Evolutionary conservation across 768 basidiomycete species (phyloP), one percentile per base, ranked within the genome.

Genomic region (Mycena maculata): DNA sequence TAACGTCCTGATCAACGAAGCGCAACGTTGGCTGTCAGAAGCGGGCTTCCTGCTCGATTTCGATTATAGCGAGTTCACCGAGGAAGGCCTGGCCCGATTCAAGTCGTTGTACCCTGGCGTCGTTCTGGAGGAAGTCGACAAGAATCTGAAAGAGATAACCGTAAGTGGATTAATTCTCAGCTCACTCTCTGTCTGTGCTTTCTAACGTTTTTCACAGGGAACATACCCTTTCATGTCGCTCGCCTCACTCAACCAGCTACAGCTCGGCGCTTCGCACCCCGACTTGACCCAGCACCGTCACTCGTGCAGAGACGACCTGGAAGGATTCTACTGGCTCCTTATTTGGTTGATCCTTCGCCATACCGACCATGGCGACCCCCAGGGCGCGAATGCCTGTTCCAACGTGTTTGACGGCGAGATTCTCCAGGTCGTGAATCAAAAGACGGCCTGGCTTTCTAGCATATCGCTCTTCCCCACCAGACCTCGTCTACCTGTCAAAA

Each of bases 271-370:
- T 1, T 1, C 25, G 4, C 27, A 25, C 22, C 4, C 2, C 33
- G 33, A 13, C 6, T 13, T 7, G 33, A 13, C 13, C 33, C 8
- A 6, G 33, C 33, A 36, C 33, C 33, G 13, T 28, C 61, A 53
- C 20, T 28, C 44, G 23, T 49, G 47, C 45, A 49, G 36, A 16
- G 42, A 67, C 53, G 66, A 67, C 39, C 36, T 67, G 15, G 60
- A 67, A 47, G 54, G 52, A 4, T 61, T 67, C 38, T 67, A 49
- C 39, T 67, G 54, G 53, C 39, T 67, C 25, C 53, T 67, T 22
- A 38, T 67, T 16, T 67, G 66, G 66, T 10, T 61, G 20, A 13
- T 67, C 25, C 20, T 62, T 18, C 66, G 66, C 38, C 54, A 67
- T n/a, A 25, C 66, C 4, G 22, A 50, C 16, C 66, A 62, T 33